Evolutionary conservation across 208 protist genomes (phyloP).

Genomic region (Trypanosoma avium): DNA sequence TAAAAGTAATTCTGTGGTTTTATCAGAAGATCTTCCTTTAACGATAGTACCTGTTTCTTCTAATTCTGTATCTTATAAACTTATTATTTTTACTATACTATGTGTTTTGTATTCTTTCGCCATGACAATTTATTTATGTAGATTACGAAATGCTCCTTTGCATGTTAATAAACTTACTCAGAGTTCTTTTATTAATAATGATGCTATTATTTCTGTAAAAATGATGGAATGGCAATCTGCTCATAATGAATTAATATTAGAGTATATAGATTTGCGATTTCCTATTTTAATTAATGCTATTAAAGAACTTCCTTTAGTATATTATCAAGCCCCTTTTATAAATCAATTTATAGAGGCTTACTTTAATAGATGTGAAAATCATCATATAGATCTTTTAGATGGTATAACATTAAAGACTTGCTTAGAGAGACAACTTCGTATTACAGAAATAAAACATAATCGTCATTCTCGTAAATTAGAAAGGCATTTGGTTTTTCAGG

Average conservation of each 20-base stretch:
- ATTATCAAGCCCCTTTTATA: neutral
- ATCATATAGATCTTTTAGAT: conserved; percentile 65
- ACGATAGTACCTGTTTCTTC: too few species aligned
- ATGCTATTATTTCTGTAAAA: too few species aligned
- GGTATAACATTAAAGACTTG: conserved; percentile 45
- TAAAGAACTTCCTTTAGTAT: neutral
- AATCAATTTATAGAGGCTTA: conserved; percentile 18
- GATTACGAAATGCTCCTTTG: too few species aligned
- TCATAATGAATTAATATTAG: neutral
- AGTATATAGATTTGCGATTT: neutral
- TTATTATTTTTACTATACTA: too few species aligned
- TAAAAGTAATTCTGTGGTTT: too few species aligned
- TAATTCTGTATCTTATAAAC: too few species aligned
- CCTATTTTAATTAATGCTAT: neutral
- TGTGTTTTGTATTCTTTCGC: too few species aligned
- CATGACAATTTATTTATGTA: too few species aligned
- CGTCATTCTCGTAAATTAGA: neutral
- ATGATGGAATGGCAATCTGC: neutral
- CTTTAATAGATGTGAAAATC: conserved; percentile 51
- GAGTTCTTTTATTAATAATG: too few species aligned
- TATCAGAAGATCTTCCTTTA: too few species aligned
- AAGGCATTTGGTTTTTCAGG: neutral
- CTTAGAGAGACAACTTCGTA: conserved; percentile 31
- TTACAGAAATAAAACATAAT: neutral
- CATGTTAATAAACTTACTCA: too few species aligned